Conservation (phyloP, 108 stramenopile genomes). For the Epipyxis sp. region DNA sequence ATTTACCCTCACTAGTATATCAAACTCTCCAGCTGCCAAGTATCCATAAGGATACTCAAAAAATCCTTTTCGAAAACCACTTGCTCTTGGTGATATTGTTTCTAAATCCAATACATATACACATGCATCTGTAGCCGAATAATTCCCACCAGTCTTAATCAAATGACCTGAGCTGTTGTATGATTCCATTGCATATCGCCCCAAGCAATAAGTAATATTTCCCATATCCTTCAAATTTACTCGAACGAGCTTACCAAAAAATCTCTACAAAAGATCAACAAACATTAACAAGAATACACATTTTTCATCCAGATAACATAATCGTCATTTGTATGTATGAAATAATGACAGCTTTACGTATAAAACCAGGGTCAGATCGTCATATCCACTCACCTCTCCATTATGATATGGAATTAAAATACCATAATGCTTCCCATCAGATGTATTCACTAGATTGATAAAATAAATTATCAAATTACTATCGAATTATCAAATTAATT, state of each 20-base stretch:
- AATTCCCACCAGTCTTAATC: not conserved
- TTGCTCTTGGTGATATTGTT: not conserved
- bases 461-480: not conserved
- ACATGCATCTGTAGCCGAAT: not conserved
- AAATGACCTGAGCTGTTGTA: not conserved
- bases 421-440: slow-evolving; percentile 41
- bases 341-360: too few species aligned
- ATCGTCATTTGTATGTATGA: too few species aligned
- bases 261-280: slow-evolving; percentile 21
- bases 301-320: too few species aligned
- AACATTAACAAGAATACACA: slow-evolving; percentile 2
- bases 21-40: not conserved
- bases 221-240: slow-evolving; percentile 34
- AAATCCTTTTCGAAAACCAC: slow-evolving; percentile 25
- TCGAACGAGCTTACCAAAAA: slow-evolving; percentile 51
- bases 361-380: too few species aligned
- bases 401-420: slow-evolving; percentile 54
- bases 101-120: slow-evolving; percentile 2
- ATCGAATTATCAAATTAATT: too few species aligned
- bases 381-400: slow-evolving; percentile 36
- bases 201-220: not conserved
- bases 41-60: slow-evolving; percentile 25
- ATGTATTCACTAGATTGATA: not conserved
- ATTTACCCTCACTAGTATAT: not conserved
- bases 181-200: slow-evolving; percentile 12